phyloP scores from a whole-genome alignment of 495 filamentous ascomycete species.

The Penicillium herquei region DNA sequence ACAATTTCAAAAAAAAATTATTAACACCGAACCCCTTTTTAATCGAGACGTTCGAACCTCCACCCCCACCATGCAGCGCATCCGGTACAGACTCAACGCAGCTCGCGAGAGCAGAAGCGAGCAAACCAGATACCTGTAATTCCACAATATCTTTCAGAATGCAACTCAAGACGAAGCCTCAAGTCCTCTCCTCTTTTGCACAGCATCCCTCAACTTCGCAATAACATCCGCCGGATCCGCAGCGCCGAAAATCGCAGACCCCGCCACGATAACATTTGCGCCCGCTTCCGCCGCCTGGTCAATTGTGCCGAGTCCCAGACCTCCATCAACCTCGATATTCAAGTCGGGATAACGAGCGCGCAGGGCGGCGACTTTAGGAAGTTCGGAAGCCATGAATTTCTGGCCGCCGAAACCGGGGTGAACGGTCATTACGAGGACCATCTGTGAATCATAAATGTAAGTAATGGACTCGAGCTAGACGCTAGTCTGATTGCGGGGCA shows the following conservation, averaged over 20 bases:
- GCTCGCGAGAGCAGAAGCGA: background rate
- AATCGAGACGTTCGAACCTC: constrained; percentile 1
- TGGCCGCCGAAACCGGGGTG: constrained; percentile 97
- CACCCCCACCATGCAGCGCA: background rate
- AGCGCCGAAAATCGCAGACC: constrained; percentile 95
- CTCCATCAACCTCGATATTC: constrained; percentile 97
- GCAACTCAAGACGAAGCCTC: background rate
- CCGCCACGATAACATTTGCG: constrained; percentile 96
- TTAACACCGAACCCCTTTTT: constrained; percentile 28
- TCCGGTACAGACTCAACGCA: background rate
- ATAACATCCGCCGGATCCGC: constrained; percentile 85
- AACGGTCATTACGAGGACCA: constrained; percentile 98
- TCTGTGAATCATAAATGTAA: constrained; percentile 49
- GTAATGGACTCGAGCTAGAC: background rate
- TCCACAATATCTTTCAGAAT: background rate
- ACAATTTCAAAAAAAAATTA: too few species aligned
- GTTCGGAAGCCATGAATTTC: constrained; percentile 93
- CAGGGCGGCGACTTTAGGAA: constrained; percentile 88
- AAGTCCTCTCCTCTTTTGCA: constrained; percentile 56
- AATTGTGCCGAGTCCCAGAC: constrained; percentile 82
- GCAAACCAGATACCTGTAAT: background rate
- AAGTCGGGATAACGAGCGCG: constrained; percentile 82
- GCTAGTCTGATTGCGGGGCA: too few species aligned
- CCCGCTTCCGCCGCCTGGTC: constrained; percentile 93
- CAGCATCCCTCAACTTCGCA: constrained; percentile 69